phyloP scores from a whole-genome alignment of 1,284 basidiomycete genomes.

The Spongispora temasekensis region DNA sequence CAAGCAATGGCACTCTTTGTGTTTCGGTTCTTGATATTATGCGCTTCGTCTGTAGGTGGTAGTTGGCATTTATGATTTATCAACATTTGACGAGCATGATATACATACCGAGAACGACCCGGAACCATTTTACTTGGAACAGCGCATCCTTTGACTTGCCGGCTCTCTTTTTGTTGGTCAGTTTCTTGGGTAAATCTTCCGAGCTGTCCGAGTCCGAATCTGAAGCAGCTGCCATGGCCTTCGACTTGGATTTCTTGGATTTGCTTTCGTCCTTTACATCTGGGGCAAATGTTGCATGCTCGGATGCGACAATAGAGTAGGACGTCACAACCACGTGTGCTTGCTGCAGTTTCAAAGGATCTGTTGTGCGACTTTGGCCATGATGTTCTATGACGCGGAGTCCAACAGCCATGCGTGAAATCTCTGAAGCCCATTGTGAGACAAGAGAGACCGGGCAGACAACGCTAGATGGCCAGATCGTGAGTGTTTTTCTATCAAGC shows the following conservation, averaged over 20 bases:
- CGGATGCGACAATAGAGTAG: constrained; percentile 78
- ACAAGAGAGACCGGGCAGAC: constrained; percentile 85
- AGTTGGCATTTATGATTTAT: background rate
- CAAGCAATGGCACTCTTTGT: constrained; percentile 86
- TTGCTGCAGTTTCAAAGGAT: constrained; percentile 56
- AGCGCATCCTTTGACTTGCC: constrained; percentile 62
- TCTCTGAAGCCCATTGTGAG: constrained; percentile 90
- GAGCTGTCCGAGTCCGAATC: constrained; percentile 45
- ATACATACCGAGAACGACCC: constrained; percentile 77
- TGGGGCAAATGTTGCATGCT: constrained; percentile 55
- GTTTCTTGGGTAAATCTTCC: constrained; percentile 22
- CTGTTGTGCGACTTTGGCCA: constrained; percentile 70
- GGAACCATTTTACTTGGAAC: constrained; percentile 82
- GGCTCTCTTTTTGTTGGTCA: constrained; percentile 38
- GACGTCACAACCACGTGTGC: constrained; percentile 85
- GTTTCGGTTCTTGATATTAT: constrained; percentile 93
- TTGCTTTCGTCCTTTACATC: constrained; percentile 50
- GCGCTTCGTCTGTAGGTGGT: constrained; percentile 83
- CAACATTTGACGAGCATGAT: background rate
- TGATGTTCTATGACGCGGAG: constrained; percentile 83
- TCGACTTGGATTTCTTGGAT: constrained; percentile 41
- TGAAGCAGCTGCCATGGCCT: constrained; percentile 29
- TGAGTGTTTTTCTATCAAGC: constrained; percentile 9
- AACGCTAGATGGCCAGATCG: constrained; percentile 49
- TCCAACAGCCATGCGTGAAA: constrained; percentile 72